These are phyloP conservation scores for Stephania yunnanensis DNA, from an alignment of 164 flowering plant species.

Conservation along the genomic window DNA sequence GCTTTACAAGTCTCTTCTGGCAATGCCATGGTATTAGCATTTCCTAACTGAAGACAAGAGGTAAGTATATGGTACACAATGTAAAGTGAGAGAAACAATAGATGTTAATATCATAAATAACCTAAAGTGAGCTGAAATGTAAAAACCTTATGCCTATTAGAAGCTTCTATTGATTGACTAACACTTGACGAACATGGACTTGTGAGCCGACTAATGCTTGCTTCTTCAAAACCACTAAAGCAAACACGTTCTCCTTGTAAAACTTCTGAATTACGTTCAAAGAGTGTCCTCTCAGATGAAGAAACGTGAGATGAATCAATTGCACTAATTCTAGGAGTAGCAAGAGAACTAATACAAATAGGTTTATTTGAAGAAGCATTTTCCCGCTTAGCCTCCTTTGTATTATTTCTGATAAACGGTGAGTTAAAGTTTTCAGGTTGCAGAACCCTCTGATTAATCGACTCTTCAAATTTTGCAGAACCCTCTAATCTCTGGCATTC, in stretches of 20 bases:
- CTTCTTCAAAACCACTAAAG: slow-evolving; percentile 26
- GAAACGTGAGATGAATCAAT: slow-evolving; percentile 21
- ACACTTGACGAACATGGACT: slow-evolving; percentile 11
- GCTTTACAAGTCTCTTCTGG: slow-evolving; percentile 23
- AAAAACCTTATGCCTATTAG: slow-evolving; percentile 39
- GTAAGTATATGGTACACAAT: not conserved
- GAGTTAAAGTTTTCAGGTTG: slow-evolving; percentile 19
- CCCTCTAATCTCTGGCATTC: slow-evolving; percentile 55
- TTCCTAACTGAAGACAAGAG: slow-evolving; percentile 32
- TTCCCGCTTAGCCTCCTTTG: slow-evolving; percentile 20
- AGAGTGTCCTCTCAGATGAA: slow-evolving; percentile 20
- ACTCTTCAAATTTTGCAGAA: slow-evolving; percentile 25
- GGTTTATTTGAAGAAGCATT: slow-evolving; percentile 16
- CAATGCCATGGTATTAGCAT: slow-evolving; percentile 11
- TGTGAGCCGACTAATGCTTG: slow-evolving; percentile 15
- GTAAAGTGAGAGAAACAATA: not conserved
- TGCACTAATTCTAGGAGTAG: slow-evolving; percentile 10
- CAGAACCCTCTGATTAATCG: slow-evolving; percentile 19
- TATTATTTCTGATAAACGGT: slow-evolving; percentile 13
- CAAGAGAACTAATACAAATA: slow-evolving; percentile 15
- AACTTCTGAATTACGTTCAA: slow-evolving; percentile 26
- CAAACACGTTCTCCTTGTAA: slow-evolving; percentile 25
- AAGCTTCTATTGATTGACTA: slow-evolving; percentile 23
- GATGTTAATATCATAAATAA: not conserved
- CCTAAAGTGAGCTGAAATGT: not conserved